Evolutionary conservation across 2,329 filamentous ascomycete genomes (phyloP), one percentile per base, ranked within the genome.

Genomic region (Colletotrichum noveboracense): DNA sequence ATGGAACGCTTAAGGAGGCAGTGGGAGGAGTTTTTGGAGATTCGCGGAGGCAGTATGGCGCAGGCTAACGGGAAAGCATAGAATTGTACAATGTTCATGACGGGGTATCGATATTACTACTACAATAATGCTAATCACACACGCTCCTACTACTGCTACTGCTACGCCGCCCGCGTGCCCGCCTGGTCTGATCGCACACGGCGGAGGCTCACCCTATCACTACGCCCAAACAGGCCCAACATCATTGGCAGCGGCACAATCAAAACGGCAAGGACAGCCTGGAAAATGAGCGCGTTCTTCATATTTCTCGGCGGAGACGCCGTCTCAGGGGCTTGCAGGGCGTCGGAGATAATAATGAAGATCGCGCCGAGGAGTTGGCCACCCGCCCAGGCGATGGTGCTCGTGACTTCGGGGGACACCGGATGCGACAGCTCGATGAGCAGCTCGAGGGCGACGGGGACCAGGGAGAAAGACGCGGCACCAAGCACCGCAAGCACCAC

Each of bases 361-460:
- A 96, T 85, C 3, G 92, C 96, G 14, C 97, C 97, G 1, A 97
- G 85, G 9, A 98, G 85, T 86, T 98, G 96, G 0, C 97, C 96
- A 7, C 94, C 94, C 2, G 91, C 91, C 97, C 97, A 98, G 80
- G 94, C 94, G 26, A 97, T 88, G 32, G 94, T 95, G 77, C 92
- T 94, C 1, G 94, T 95, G 60, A 98, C 91, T 85, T 98, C 96
- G 0, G 97, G 96, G 55, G 92, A 93, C 30, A 97, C 92, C 0
- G 97, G 97, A 81, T 97, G 95, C 7, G 94, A 96, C 75, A 98
- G 90, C 83, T 98, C 95, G 67, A 95, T 94, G 18, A 98, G 87
- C 79, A 94, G 96, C 85, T 99, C 97, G 66, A 98, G 90, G 7
- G 93, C 94, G 48, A 98, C 91, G 5, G 97, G 97, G 1, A 98